phyloP scores from a whole-genome alignment of 495 filamentous ascomycete genomes.

The Neohortaea acidophila region DNA sequence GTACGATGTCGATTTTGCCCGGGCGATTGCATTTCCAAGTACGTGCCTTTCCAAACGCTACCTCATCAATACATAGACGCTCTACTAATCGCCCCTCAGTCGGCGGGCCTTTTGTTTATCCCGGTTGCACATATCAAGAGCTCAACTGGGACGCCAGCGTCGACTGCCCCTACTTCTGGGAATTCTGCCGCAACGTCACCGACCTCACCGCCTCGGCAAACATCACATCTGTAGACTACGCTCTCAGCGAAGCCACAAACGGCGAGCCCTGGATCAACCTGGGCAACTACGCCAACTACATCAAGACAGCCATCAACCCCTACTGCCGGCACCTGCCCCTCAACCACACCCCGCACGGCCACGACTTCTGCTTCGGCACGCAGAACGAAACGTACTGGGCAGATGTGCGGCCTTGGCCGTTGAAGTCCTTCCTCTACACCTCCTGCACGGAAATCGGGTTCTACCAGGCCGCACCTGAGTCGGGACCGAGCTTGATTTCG shows the following conservation, averaged over 20 bases:
- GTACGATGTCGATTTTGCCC: slow-evolving; percentile 31
- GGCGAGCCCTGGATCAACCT: slow-evolving; percentile 35
- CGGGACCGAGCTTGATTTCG: slow-evolving; percentile 30
- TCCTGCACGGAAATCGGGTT: slow-evolving; percentile 35
- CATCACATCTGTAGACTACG: slow-evolving; percentile 29
- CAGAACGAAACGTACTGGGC: slow-evolving; percentile 30
- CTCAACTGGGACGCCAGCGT: slow-evolving; percentile 29
- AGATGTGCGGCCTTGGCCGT: slow-evolving; percentile 24
- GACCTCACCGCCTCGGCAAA: slow-evolving; percentile 30
- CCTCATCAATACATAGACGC: too few species aligned
- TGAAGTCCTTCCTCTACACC: slow-evolving; percentile 34
- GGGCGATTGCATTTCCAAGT: slow-evolving; percentile 29
- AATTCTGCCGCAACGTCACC: slow-evolving; percentile 36
- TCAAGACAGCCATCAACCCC: slow-evolving; percentile 30
- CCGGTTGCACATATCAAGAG: slow-evolving; percentile 36
- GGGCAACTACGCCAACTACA: slow-evolving; percentile 34
- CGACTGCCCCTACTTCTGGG: slow-evolving; percentile 30
- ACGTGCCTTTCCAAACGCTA: background rate
- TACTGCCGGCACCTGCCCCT: slow-evolving; percentile 29
- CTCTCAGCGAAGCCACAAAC: slow-evolving; percentile 30
- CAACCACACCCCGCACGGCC: too few species aligned
- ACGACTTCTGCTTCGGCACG: slow-evolving; percentile 32
- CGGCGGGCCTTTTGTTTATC: slow-evolving; percentile 33
- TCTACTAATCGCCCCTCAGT: too few species aligned
- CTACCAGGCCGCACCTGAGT: slow-evolving; percentile 29